Base-by-base conservation (phyloP, 2,329 filamentous ascomycete genomes). In the Aspergillus felis region DNA sequence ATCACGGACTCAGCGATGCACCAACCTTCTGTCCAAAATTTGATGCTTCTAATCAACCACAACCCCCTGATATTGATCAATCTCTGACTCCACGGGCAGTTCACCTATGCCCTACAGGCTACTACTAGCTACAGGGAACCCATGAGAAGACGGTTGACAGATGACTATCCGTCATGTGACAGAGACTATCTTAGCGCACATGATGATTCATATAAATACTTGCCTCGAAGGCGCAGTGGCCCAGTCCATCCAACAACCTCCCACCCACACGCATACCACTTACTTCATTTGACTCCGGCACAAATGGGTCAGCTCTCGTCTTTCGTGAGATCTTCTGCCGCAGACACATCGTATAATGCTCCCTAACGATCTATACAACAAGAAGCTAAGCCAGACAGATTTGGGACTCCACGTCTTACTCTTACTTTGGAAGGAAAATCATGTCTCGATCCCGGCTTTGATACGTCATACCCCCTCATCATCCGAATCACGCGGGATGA, bases 401-500 rank as follows among this genome's bases (percentile, higher is more conserved):
- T 46, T 0, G 3, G 8, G 9, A 46, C 22, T 47, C 44, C 44
- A 1, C 22, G 44, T 47, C 44, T 47, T 47, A 25, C 44, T 47
- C n/a, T 47, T 47, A 22, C 22, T 25, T 47, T 44, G 1, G 8
- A 44, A 42, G 38, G 6, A 20, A 20, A 42, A 42, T 2, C 6
- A 2, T 8, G 0, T 42, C n/a, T 42, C n/a, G 22, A 46, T 25
- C 7, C 3, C 10, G 2, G 1, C 2, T 4, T 6, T 46, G 42
- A 25, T 2, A 46, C 42, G 4, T 46, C 42, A 17, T 52, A 24
- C 27, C 3, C 3, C 20, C 20, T 54, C 25, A n/a, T 7, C 27
- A 24, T 54, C 52, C 49, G 7, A 27, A 50, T 54, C 44, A 41
- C 53, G 22, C 53, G 52, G 12, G 44, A 54, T 54, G 53, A 20